Evolutionary conservation across 352 stramenopile species (phyloP), one percentile per base, ranked within the genome.

Genomic region (Pythium graminicola): DNA sequence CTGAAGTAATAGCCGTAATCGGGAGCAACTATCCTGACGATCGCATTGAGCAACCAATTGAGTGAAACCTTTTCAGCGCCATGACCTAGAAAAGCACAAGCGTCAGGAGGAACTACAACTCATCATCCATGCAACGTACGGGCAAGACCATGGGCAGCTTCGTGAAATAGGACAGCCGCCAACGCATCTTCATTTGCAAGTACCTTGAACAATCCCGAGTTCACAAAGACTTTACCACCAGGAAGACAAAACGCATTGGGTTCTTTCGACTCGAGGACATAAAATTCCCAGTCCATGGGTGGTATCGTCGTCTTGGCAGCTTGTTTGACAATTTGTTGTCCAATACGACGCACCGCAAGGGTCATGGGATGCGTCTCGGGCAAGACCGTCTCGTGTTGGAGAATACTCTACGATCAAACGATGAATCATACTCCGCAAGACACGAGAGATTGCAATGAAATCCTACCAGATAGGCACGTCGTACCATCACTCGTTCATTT

Each of bases 221-320:
- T 72, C 5, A 89, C 75, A 45, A 86, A 89, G 2, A 89, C 72
- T 57, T 89, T 89, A 10, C 78, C 76, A 31, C 77, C 78, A 28
- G 78, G 75, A 17, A 89, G 57, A 39, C 78, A 89, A 44, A 89
- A 89, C 31, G 78, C 78, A 45, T 89, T 89, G 4, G 78, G 75
- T 52, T 86, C 75, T 29, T 71, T 69, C 14, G 73, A 69, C 27
- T 84, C 67, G 23, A 89, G 74, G 38, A 86, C 75, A 39, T 83
- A 72, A 45, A 89, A 89, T 46, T 70, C 65, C 78, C 78, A 89
- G 49, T 84, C 81, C 65, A 89, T 83, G 50, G 46, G 32, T 23
- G 35, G 7, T 4, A 22, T 7, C 16, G n/a, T 6, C 14, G 61
- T 67, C 22, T 67, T 53, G 9, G 64, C 52, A 14, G 76, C 60